Percentiles rank a stretch among this genome's conserved stretches.
These are phyloP conservation scores for Boletellus sp. DNA, from an alignment of 768 basidiomycete species.

Conservation along the genomic window DNA sequence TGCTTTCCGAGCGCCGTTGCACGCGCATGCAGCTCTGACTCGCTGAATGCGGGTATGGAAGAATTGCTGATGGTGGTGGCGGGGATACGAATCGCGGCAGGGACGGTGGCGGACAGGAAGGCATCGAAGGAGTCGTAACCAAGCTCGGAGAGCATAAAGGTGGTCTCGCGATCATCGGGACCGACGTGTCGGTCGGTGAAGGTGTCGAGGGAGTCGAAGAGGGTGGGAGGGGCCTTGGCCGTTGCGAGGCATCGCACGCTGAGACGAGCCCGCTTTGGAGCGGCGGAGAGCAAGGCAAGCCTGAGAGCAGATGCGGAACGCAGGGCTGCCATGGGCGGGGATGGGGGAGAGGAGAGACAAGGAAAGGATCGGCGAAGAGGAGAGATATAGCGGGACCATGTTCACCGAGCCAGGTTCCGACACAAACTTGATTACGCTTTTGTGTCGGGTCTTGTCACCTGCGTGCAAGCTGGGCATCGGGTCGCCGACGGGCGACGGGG, in stretches of 20 bases:
- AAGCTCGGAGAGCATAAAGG: slow-evolving; percentile 75
- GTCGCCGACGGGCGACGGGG: slow-evolving; percentile 1
- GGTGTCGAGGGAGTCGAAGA: slow-evolving; percentile 85
- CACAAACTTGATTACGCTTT: slow-evolving; percentile 38
- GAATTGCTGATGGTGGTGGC: slow-evolving; percentile 56
- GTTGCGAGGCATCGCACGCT: slow-evolving; percentile 51
- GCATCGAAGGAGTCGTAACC: slow-evolving; percentile 87
- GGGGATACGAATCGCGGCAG: slow-evolving; percentile 72
- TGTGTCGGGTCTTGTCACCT: slow-evolving; percentile 9
- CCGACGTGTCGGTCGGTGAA: slow-evolving; percentile 92
- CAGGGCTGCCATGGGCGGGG: slow-evolving; percentile 28
- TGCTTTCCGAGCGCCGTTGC: slow-evolving; percentile 72
- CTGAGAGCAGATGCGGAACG: slow-evolving; percentile 25
- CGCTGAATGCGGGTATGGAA: slow-evolving; percentile 74
- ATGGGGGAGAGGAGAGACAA: slow-evolving; percentile 15
- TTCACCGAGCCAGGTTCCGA: slow-evolving; percentile 39
- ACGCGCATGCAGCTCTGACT: slow-evolving; percentile 74
- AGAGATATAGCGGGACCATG: slow-evolving; percentile 24
- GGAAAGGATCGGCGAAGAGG: slow-evolving; percentile 14
- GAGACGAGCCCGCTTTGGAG: slow-evolving; percentile 18
- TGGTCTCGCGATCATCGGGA: slow-evolving; percentile 77
- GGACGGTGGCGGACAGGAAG: slow-evolving; percentile 82
- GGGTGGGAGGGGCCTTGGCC: slow-evolving; percentile 52
- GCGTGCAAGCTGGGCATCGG: slow-evolving; percentile 10
- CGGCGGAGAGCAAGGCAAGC: slow-evolving; percentile 13